Conservation (phyloP, 2,329 filamentous ascomycete genomes). For the Lasiodiplodia theobromae region DNA sequence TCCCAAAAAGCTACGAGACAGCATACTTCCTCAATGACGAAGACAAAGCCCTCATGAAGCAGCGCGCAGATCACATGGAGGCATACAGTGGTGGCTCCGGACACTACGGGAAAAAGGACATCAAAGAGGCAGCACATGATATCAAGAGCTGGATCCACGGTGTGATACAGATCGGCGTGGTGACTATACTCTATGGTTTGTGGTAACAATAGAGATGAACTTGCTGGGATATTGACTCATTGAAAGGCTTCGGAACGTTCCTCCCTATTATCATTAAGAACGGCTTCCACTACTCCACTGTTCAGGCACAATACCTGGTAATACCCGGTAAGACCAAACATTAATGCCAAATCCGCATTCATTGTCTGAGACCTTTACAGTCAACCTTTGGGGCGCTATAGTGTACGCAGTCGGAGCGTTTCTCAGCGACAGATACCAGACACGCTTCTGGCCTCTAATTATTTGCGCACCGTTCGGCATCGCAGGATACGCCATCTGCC, state of each 20-base stretch:
- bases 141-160: constrained; percentile 45
- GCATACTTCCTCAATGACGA: constrained; percentile 43
- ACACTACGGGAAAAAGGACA: constrained; percentile 40
- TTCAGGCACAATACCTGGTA: constrained; percentile 45
- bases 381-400: constrained; percentile 51
- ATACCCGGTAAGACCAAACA: constrained; percentile 29
- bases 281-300: constrained; percentile 48
- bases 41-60: constrained; percentile 45
- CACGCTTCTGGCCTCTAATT: constrained; percentile 48
- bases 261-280: constrained; percentile 53
- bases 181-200: constrained; percentile 48
- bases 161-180: constrained; percentile 49
- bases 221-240: constrained; percentile 23
- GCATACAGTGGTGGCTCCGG: constrained; percentile 42
- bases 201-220: constrained; percentile 3
- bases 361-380: constrained; percentile 15
- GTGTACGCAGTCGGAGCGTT: constrained; percentile 51
- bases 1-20: constrained; percentile 43
- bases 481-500: constrained; percentile 41
- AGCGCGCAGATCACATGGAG: constrained; percentile 41
- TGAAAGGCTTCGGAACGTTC: constrained; percentile 48
- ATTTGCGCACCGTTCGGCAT: constrained; percentile 42
- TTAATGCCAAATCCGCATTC: no score
- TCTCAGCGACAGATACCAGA: constrained; percentile 47
- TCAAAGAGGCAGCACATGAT: constrained; percentile 43